Conservation (phyloP, 345 rosid genomes). For the Citrus maxima region DNA sequence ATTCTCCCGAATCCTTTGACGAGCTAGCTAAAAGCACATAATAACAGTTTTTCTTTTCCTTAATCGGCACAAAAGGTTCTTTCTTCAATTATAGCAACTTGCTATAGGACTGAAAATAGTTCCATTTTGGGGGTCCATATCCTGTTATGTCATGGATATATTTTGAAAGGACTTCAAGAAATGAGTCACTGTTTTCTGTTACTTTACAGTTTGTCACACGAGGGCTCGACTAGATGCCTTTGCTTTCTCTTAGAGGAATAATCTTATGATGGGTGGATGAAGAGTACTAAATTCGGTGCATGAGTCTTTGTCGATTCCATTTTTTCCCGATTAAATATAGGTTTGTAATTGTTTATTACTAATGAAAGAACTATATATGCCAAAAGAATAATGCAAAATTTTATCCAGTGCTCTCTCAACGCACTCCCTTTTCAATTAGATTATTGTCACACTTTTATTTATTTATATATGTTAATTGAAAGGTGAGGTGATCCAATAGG, state of each 20-base stretch:
- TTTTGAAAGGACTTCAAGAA: slow-evolving; percentile 3
- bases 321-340: not conserved
- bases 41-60: not conserved
- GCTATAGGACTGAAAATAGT: not conserved
- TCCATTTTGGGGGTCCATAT: not conserved
- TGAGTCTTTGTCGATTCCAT: not conserved
- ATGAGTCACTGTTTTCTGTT: not conserved
- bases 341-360: not conserved
- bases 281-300: not conserved
- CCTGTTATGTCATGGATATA: not conserved
- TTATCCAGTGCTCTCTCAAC: no score
- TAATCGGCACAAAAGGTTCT: not conserved
- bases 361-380: not conserved
- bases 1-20: not conserved
- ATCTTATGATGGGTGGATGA: not conserved
- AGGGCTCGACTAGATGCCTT: not conserved
- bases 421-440: no score
- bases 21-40: not conserved
- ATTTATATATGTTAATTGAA: no score
- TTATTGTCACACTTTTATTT: no score
- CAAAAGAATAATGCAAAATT: not conserved
- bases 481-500: no score
- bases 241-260: not conserved
- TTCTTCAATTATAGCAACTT: not conserved
- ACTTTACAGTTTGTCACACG: not conserved